Evolutionary conservation across 2,329 filamentous ascomycete genomes (phyloP).

Genomic region (Cephalotrichum gorgonifer): DNA sequence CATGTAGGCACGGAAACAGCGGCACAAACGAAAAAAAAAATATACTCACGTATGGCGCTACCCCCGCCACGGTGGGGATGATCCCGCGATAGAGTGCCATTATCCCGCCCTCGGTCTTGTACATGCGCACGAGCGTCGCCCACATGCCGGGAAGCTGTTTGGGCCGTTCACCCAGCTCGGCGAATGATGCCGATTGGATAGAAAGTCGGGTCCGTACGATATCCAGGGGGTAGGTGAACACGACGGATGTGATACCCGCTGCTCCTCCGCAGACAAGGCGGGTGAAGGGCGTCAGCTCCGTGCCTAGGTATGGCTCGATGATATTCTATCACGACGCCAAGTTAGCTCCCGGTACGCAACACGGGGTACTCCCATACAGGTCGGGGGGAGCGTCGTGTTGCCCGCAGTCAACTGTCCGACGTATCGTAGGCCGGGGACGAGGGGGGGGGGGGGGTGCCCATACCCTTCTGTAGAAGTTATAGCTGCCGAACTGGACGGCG

Average conservation of each 20-base stretch:
- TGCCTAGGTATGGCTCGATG: slow-evolving; percentile 66
- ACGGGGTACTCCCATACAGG: background rate
- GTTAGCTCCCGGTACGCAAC: background rate
- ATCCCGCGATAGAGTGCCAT: slow-evolving; percentile 88
- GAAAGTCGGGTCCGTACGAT: slow-evolving; percentile 93
- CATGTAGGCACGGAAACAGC: too few species aligned
- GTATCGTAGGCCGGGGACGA: background rate
- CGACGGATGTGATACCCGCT: slow-evolving; percentile 91
- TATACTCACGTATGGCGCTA: slow-evolving; percentile 72
- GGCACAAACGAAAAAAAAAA: background rate
- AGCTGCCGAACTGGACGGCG: slow-evolving; percentile 94
- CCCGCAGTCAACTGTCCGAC: background rate
- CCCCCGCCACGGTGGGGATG: slow-evolving; percentile 84
- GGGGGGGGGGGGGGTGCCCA: slow-evolving; percentile 19
- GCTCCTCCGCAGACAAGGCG: slow-evolving; percentile 83
- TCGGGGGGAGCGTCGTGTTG: too few species aligned
- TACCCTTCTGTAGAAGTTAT: slow-evolving; percentile 93
- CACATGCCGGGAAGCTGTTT: slow-evolving; percentile 85
- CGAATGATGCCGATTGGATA: slow-evolving; percentile 96
- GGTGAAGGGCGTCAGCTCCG: slow-evolving; percentile 60
- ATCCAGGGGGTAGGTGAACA: slow-evolving; percentile 90
- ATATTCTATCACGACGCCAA: slow-evolving; percentile 39
- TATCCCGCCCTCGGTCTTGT: slow-evolving; percentile 80
- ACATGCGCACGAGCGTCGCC: slow-evolving; percentile 72
- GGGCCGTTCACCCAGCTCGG: slow-evolving; percentile 54